A percentile compares a stretch with the other conserved stretches of the same genome.
phyloP scores from a whole-genome alignment of 1,284 basidiomycete species.

The Meripilus lineatus region DNA sequence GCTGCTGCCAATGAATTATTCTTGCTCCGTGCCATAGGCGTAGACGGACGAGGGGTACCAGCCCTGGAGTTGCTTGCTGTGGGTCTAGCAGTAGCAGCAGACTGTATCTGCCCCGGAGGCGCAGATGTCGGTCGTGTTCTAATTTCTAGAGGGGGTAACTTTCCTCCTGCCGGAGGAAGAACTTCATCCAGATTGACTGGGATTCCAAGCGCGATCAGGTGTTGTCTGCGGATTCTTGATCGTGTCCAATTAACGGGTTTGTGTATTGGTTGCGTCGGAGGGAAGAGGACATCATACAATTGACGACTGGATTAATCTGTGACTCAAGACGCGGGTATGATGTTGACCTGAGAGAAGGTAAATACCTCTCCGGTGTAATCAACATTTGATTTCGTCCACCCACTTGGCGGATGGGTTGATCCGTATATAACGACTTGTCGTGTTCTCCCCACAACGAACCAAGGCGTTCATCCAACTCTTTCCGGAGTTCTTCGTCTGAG shows the following conservation, averaged over 20 bases:
- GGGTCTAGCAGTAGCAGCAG: constrained; percentile 30
- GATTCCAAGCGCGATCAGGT: constrained; percentile 85
- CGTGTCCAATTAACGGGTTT: constrained; percentile 89
- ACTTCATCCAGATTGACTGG: constrained; percentile 93
- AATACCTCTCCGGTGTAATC: constrained; percentile 68
- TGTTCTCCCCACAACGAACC: constrained; percentile 54
- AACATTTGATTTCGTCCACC: constrained; percentile 79
- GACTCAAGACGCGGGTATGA: constrained; percentile 19
- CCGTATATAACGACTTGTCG: constrained; percentile 49
- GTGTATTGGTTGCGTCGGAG: constrained; percentile 54
- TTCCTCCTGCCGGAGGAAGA: constrained; percentile 66
- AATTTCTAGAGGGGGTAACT: constrained; percentile 77
- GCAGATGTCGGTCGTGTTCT: constrained; percentile 77
- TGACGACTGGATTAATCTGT: constrained; percentile 55
- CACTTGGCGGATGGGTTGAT: constrained; percentile 73
- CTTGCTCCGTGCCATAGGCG: constrained; percentile 41
- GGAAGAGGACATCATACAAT: constrained; percentile 65
- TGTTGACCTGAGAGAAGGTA: constrained; percentile 13
- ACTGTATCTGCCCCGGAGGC: constrained; percentile 57
- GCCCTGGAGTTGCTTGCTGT: constrained; percentile 38
- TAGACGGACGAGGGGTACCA: constrained; percentile 46
- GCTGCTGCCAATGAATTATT: constrained; percentile 29
- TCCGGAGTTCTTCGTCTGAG: constrained; percentile 48
- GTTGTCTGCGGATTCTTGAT: constrained; percentile 82
- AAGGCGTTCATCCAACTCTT: constrained; percentile 57